Evolutionary conservation across 768 basidiomycete genomes (phyloP), one percentile per base, ranked within the genome.

Genomic region (Termitomyces sp.): DNA sequence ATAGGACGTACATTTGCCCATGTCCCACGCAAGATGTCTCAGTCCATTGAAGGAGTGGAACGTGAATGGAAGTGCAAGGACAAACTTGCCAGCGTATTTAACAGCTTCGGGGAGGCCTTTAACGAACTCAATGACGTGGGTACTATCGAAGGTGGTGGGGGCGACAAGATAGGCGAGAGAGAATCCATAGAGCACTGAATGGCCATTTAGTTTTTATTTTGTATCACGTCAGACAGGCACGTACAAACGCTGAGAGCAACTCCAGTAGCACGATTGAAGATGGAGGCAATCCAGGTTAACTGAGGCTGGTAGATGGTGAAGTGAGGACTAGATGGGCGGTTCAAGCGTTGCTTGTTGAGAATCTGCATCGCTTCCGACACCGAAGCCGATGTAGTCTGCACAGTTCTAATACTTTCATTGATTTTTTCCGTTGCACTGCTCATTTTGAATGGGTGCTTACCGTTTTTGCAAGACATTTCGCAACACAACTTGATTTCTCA

Each of bases 271-370:
- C 97, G 90, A 75, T 98, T 88, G 42, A 81, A 85, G 66, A 96
- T 93, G 18, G 94, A 97, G 5, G 75, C 81, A 56, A 91, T 15
- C 92, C 93, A 96, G 37, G 96, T 98, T 49, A 98, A 73, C 75
- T 98, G 93, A 2, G 89, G 91, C 69, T 95, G 89, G 77, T 99
- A 99, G 75, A 99, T 98, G 57, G 94, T 94, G 70, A 94, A 90
- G 73, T 98, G 95, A 9, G 97, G 97, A 67, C 89, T 91, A 61
- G 82, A 90, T 18, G 97, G 96, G n/a, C 97, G 89, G 51, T 78
- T 78, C 52, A 92, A 75, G 63, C 97, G 90, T 72, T 98, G 95
- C 64, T 82, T 73, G 80, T 98, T 96, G 66, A 98, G 78, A 62
- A 94, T 89, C 4, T 77, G 79, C 37, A 76, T 69, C 11, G 78